phyloP scores from a whole-genome alignment of 306 rosid genomes.

The Rubus idaeus region DNA sequence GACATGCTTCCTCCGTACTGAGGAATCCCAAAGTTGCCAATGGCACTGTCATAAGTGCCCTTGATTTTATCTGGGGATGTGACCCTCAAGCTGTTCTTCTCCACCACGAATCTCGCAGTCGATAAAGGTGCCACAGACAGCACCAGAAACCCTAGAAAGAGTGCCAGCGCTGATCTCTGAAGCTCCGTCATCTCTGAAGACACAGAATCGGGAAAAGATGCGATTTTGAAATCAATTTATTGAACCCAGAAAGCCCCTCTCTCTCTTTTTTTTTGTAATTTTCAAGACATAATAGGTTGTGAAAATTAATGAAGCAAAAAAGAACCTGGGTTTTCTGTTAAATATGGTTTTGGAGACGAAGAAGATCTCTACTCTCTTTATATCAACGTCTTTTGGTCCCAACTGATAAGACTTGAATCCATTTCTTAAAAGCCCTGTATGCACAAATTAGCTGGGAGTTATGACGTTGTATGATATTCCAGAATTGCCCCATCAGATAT shows the following conservation, averaged over 20 bases:
- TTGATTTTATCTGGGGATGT: conserved; percentile 82
- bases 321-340: not conserved
- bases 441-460: not conserved
- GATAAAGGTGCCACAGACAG: conserved; percentile 44
- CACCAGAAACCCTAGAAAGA: conserved; percentile 68
- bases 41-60: conserved; percentile 82
- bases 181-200: conserved; percentile 46
- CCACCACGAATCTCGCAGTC: conserved; percentile 83
- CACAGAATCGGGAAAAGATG: conserved; percentile 13
- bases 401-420: not conserved
- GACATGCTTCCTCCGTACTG: conserved; percentile 99
- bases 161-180: conserved; percentile 41
- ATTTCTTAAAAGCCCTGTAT: not conserved
- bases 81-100: conserved; percentile 93
- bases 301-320: no score
- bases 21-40: conserved; percentile 98
- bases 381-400: not conserved
- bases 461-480: not conserved
- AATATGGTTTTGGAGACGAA: not conserved
- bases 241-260: not conserved
- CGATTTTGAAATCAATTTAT: conserved; percentile 25
- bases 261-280: no score
- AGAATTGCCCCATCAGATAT: not conserved
- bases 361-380: not conserved
- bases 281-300: not conserved